Base-by-base conservation (phyloP, 2,329 filamentous ascomycete genomes). In the Lecanicillium sp. region DNA sequence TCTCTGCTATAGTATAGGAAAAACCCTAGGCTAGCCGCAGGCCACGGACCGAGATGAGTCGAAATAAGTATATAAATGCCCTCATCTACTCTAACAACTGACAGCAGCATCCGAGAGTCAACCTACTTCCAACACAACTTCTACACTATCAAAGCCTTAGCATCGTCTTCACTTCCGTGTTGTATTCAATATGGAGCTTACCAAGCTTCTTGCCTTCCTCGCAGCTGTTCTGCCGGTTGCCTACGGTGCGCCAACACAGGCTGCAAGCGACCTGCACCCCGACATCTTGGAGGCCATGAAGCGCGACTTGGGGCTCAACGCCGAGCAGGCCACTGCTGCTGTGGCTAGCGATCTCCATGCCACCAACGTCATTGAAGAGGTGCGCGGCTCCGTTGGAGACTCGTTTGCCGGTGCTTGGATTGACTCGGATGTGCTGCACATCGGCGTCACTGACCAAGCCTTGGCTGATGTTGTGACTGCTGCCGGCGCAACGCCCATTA, bases 281-380 rank as follows among this genome's bases (percentile, higher is more conserved):
- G 47, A 59, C 50, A 58, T 63, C 45, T 51, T 64, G 36, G 58
- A 55, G 44, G 60, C 60, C 48, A 64, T 64, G 60, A 63, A 64
- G 58, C 60, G 60, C 45, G 60, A 64, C 51, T 47, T 64, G 37
- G 60, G 60, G 12, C 55, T 64, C 15, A 53, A 63, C 38, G 52
- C 59, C 35, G 53, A 55, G 45, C 53, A 60, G 48, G 60, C 60
- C 19, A 56, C 52, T 42, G 54, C 54, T 45, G 59, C 58, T 50
- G 60, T 64, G 38, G 53, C 57, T 43, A 54, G 57, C 12, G 60
- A 64, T 47, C 45, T 59, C 45, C 44, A 46, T 44, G 58, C 59
- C 45, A 46, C 49, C 44, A 53, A 55, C n/a, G 46, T 64, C 50
- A 62, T 64, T 37, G 55, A 63, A 42, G 48, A 57, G 46, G 47